Conservation (phyloP, 305 asterid genomes). For the Rubia balearica region DNA sequence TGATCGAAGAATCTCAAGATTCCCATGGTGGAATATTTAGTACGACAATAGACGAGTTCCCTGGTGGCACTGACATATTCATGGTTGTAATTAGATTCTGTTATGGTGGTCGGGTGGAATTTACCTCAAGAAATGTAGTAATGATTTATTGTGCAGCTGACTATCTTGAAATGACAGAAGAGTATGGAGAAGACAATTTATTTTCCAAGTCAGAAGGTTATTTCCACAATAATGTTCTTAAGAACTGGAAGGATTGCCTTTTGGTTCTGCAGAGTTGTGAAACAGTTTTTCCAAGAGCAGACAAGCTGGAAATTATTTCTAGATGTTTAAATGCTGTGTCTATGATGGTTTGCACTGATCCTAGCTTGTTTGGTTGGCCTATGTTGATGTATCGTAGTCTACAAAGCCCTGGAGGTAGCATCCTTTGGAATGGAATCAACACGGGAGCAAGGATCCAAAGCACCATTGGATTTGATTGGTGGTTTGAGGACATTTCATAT, state of each 20-base stretch:
- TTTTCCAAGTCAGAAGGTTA: conserved; percentile 52
- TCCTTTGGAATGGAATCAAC: conserved; percentile 87
- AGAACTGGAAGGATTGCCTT: conserved; percentile 82
- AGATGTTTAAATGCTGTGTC: conserved; percentile 61
- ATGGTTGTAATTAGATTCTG: conserved; percentile 61
- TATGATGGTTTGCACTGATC: conserved; percentile 84
- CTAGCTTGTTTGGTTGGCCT: conserved; percentile 92
- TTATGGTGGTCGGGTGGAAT: conserved; percentile 55
- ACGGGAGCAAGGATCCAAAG: conserved; percentile 86
- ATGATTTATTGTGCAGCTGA: conserved; percentile 75
- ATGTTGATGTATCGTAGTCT: conserved; percentile 89
- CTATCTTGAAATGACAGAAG: conserved; percentile 76
- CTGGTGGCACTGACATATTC: conserved; percentile 76
- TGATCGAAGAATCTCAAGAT: conserved; percentile 45
- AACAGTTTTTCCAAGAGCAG: conserved; percentile 53
- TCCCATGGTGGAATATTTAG: conserved; percentile 25
- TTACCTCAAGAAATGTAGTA: conserved; percentile 69
- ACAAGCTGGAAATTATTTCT: conserved; percentile 57
- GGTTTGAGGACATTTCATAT: conserved; percentile 88
- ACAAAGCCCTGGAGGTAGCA: conserved; percentile 97
- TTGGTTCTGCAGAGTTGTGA: conserved; percentile 81
- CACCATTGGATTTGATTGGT: conserved; percentile 76
- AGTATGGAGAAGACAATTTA: conserved; percentile 74
- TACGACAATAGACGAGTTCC: conserved; percentile 54
- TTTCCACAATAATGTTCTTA: conserved; percentile 56